Evolutionary conservation across 2,329 filamentous ascomycete species (phyloP).

Genomic region (Thelonectria discophora): DNA sequence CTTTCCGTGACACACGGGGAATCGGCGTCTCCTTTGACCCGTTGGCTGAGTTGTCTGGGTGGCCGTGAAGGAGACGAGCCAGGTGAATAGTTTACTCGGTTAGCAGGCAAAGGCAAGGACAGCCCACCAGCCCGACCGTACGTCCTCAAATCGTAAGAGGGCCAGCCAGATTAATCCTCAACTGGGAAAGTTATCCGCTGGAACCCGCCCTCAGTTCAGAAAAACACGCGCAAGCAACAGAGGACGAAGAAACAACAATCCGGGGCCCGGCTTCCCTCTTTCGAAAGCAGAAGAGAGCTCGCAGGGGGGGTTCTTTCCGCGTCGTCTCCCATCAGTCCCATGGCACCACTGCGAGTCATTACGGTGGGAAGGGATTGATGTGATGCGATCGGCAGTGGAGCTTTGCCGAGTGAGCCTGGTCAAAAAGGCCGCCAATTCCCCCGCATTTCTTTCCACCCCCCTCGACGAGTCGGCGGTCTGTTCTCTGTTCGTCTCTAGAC

Average conservation of each 20-base stretch:
- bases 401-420: slow-evolving; percentile 27
- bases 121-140: too few species aligned
- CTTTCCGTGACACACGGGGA: neutral
- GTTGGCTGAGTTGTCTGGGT: slow-evolving; percentile 6
- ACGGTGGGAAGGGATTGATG: slow-evolving; percentile 23
- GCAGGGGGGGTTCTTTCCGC: slow-evolving; percentile 1
- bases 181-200: too few species aligned
- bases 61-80: neutral
- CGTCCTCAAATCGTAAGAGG: too few species aligned
- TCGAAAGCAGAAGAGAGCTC: neutral
- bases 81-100: too few species aligned
- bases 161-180: too few species aligned
- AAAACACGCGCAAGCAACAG: neutral
- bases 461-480: slow-evolving; percentile 30
- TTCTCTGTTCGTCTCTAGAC: too few species aligned
- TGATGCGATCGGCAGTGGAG: slow-evolving; percentile 44
- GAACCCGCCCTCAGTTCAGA: neutral
- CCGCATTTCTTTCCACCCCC: slow-evolving; percentile 36
- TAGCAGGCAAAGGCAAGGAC: too few species aligned
- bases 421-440: slow-evolving; percentile 36
- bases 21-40: slow-evolving; percentile 1
- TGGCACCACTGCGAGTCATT: slow-evolving; percentile 42
- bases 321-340: slow-evolving; percentile 1
- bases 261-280: neutral
- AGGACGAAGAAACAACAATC: neutral